phyloP scores from a whole-genome alignment of 495 filamentous ascomycete species.

The Cercophora samala region DNA sequence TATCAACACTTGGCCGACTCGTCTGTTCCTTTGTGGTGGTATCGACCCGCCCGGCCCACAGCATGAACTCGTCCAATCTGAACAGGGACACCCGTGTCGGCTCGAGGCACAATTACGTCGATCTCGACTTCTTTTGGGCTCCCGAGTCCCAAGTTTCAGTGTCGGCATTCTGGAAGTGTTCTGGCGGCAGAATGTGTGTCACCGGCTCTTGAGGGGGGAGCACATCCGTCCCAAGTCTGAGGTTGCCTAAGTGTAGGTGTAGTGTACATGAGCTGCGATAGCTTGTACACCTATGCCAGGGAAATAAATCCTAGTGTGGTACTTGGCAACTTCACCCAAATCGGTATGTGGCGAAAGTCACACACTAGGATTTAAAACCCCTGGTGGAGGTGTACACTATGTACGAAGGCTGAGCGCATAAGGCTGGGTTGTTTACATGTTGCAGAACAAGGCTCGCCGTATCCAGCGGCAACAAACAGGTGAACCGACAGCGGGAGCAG shows the following conservation, averaged over 20 bases:
- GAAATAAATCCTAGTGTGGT: no score
- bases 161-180: neutral
- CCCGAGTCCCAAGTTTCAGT: slow-evolving; percentile 1
- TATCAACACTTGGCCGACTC: neutral
- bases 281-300: no score
- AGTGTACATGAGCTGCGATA: neutral
- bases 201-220: neutral
- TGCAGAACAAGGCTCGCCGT: neutral
- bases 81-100: neutral
- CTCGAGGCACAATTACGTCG: slow-evolving; percentile 1
- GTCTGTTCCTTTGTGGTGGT: neutral
- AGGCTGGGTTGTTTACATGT: neutral
- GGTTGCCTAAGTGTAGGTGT: no score
- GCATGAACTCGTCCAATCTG: neutral
- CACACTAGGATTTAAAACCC: no score
- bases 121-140: slow-evolving; percentile 1
- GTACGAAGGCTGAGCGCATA: neutral
- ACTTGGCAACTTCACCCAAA: no score
- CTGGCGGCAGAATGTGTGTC: slow-evolving; percentile 5
- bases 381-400: no score
- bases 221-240: slow-evolving; percentile 1
- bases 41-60: neutral
- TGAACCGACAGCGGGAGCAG: neutral
- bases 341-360: no score
- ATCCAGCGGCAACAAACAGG: neutral